Evolutionary conservation across 2,329 filamentous ascomycete species (phyloP).

Genomic region (Aspergillus ruber): DNA sequence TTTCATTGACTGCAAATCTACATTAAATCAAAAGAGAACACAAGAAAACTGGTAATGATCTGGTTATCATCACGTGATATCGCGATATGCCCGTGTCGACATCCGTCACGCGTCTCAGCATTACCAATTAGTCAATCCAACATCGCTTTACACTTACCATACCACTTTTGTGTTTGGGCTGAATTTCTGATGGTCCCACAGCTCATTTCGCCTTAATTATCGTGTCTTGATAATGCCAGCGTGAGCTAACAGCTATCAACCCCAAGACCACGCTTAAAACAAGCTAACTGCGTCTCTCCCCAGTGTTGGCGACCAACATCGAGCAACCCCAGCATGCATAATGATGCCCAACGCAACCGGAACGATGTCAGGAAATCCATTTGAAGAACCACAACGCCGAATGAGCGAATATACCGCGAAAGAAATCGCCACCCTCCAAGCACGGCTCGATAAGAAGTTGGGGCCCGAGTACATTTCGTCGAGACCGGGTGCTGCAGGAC

Average conservation of each 20-base stretch:
- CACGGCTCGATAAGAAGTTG: slow-evolving; percentile 82
- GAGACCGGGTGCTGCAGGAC: slow-evolving; percentile 72
- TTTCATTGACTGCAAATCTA: too few species aligned
- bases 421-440: slow-evolving; percentile 82
- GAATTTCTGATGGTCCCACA: not conserved
- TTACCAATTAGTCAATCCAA: not conserved
- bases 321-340: slow-evolving; percentile 36
- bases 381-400: slow-evolving; percentile 62
- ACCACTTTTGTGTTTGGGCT: not conserved
- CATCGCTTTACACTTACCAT: not conserved
- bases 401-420: slow-evolving; percentile 79
- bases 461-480: slow-evolving; percentile 94
- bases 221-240: slow-evolving; percentile 37
- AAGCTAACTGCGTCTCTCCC: slow-evolving; percentile 17
- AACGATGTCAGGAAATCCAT: slow-evolving; percentile 60
- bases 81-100: slow-evolving; percentile 21
- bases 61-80: slow-evolving; percentile 24
- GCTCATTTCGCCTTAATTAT: not conserved
- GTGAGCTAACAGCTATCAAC: slow-evolving; percentile 26
- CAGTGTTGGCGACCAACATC: slow-evolving; percentile 66
- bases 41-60: not conserved
- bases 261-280: not conserved
- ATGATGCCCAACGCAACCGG: slow-evolving; percentile 31
- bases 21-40: too few species aligned
- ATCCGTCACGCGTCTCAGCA: slow-evolving; percentile 16